Percentiles rank a stretch among this genome's conserved stretches.
phyloP scores from a whole-genome alignment of 1,284 basidiomycete genomes.

The Leccinum solheimii region DNA sequence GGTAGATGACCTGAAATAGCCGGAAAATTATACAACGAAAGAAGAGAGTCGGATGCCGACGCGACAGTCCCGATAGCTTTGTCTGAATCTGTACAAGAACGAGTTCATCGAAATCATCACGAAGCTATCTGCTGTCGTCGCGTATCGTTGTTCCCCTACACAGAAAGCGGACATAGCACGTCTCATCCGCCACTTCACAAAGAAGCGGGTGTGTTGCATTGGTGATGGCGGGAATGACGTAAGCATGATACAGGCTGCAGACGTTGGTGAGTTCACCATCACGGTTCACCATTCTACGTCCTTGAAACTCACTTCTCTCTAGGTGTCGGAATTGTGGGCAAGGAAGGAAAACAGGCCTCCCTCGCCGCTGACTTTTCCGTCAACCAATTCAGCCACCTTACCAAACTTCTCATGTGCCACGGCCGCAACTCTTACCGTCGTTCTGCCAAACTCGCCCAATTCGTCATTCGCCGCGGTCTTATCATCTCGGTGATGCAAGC shows the following conservation, averaged over 20 bases:
- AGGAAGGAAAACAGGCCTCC: conserved; percentile 98
- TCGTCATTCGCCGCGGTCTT: conserved; percentile 96
- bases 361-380: conserved; percentile 98
- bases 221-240: conserved; percentile 95
- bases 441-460: conserved; percentile 96
- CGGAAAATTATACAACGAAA: too few relatives aligned
- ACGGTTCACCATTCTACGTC: neutral
- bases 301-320: conserved; percentile 3
- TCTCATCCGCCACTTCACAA: conserved; percentile 86
- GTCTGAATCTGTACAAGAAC: conserved; percentile 84
- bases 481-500: conserved; percentile 98
- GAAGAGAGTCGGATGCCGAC: too few relatives aligned
- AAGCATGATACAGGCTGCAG: conserved; percentile 94
- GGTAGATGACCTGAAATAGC: too few relatives aligned
- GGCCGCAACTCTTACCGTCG: conserved; percentile 98
- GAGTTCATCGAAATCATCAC: conserved; percentile 97
- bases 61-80: conserved; percentile 56
- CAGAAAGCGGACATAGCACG: conserved; percentile 98
- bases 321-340: conserved; percentile 98
- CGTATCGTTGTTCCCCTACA: conserved; percentile 97
- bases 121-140: conserved; percentile 94
- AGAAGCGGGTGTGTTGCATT: conserved; percentile 96
- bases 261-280: conserved; percentile 69
- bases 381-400: conserved; percentile 92
- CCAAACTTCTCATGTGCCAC: conserved; percentile 95